Conservation (phyloP, 495 filamentous ascomycete species). For the Talaromyces wortmannii region DNA sequence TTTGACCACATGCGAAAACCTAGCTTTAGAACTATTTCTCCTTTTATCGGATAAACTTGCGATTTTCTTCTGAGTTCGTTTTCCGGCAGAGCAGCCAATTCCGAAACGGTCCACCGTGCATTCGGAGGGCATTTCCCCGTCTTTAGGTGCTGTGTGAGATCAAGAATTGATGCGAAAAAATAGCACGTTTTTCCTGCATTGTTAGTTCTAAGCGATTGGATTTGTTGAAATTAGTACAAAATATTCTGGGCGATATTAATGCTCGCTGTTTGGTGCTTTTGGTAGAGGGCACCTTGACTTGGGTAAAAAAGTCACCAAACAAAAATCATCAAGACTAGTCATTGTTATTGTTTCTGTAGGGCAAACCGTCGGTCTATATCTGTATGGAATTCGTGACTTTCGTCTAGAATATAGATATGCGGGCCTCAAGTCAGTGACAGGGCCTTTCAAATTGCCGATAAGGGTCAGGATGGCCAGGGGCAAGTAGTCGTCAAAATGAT, state of each 20-base stretch:
- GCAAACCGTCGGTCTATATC: neutral
- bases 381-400: neutral
- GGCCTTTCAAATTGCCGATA: constrained; percentile 47
- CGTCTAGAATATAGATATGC: constrained; percentile 17
- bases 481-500: constrained; percentile 49
- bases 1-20: too few species aligned
- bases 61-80: neutral
- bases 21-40: neutral
- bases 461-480: constrained; percentile 43
- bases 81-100: neutral
- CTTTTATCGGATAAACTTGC: neutral
- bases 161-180: too few species aligned
- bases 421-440: constrained; percentile 34
- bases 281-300: too few species aligned
- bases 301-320: too few species aligned
- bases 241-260: too few species aligned
- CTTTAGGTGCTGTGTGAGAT: too few species aligned
- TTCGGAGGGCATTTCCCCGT: neutral
- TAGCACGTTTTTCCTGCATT: too few species aligned
- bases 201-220: too few species aligned
- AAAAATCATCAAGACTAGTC: too few species aligned
- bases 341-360: neutral
- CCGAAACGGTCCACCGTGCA: too few species aligned
- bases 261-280: too few species aligned
- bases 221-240: too few species aligned